Percentiles rank a stretch among this genome's conserved stretches.
phyloP scores from a whole-genome alignment of 2,329 filamentous ascomycete genomes.

The Aschersonia sp. region DNA sequence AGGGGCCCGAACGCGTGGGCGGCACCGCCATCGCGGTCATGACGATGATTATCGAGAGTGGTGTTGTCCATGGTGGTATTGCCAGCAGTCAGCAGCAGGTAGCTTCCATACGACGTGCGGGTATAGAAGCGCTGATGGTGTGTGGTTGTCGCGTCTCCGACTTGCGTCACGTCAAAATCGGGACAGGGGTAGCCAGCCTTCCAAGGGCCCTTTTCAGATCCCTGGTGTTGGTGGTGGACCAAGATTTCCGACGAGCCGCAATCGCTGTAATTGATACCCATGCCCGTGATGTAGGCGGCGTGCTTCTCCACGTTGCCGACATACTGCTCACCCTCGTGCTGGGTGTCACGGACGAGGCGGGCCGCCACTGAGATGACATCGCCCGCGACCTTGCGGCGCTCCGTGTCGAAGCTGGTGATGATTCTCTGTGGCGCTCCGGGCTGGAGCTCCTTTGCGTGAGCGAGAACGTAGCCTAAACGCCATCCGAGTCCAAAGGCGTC shows the following conservation, averaged over 20 bases:
- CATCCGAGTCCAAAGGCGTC: background rate
- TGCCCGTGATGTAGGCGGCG: background rate
- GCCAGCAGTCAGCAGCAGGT: background rate
- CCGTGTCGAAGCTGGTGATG: background rate
- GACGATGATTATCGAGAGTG: background rate
- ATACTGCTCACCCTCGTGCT: background rate
- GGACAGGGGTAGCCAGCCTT: background rate
- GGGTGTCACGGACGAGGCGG: background rate
- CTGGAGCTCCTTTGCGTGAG: background rate
- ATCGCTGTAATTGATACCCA: background rate
- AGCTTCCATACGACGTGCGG: background rate
- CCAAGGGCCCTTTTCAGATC: background rate
- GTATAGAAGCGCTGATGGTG: background rate
- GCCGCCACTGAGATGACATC: background rate
- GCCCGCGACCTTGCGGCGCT: background rate
- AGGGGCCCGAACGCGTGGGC: background rate
- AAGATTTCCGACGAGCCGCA: background rate
- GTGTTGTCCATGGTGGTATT: no score
- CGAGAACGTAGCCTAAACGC: background rate
- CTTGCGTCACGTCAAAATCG: background rate
- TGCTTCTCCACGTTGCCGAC: background rate
- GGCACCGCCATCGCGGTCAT: background rate
- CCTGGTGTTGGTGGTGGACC: background rate
- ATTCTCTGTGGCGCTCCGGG: background rate
- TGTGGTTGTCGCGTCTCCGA: background rate